These are phyloP conservation scores for Rheum nobile DNA, from an alignment of 148 eudicot genomes.

Conservation along the genomic window DNA sequence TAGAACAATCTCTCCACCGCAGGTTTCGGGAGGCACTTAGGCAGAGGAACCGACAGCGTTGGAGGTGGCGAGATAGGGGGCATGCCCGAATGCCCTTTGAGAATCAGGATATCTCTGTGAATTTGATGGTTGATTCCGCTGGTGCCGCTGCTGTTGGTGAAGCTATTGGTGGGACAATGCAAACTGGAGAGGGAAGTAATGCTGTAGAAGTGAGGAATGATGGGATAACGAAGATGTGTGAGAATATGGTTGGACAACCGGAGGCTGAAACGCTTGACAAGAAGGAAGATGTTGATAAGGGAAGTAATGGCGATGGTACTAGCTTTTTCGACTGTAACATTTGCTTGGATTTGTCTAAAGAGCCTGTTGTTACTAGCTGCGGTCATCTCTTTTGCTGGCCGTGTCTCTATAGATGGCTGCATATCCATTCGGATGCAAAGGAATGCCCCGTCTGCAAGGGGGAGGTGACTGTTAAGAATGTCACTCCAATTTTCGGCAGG, in stretches of 20 bases:
- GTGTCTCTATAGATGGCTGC: conserved; percentile 85
- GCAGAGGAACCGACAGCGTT: conserved; percentile 41
- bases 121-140: conserved; percentile 23
- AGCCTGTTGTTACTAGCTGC: conserved; percentile 92
- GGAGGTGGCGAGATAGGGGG: conserved; percentile 46
- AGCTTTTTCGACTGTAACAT: conserved; percentile 88
- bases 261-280: conserved; percentile 29
- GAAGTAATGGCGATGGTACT: conserved; percentile 33
- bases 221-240: conserved; percentile 38
- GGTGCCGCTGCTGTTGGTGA: conserved; percentile 17
- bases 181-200: conserved; percentile 70
- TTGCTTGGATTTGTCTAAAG: conserved; percentile 81
- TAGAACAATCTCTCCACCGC: conserved; percentile 22
- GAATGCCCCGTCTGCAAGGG: conserved; percentile 98
- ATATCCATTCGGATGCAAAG: conserved; percentile 66
- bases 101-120: conserved; percentile 21
- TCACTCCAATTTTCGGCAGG: conserved; percentile 85
- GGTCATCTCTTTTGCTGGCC: conserved; percentile 99
- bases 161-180: conserved; percentile 29
- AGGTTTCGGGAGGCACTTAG: conserved; percentile 36
- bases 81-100: conserved; percentile 33
- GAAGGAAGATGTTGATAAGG: conserved; percentile 49
- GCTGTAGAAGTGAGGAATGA: conserved; percentile 31
- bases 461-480: conserved; percentile 60
- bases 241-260: conserved; percentile 25